A percentile compares a stretch with the other conserved stretches of the same genome.
These are phyloP conservation scores for Penicillium manginii DNA, from an alignment of 495 filamentous ascomycete species.

Conservation along the genomic window DNA sequence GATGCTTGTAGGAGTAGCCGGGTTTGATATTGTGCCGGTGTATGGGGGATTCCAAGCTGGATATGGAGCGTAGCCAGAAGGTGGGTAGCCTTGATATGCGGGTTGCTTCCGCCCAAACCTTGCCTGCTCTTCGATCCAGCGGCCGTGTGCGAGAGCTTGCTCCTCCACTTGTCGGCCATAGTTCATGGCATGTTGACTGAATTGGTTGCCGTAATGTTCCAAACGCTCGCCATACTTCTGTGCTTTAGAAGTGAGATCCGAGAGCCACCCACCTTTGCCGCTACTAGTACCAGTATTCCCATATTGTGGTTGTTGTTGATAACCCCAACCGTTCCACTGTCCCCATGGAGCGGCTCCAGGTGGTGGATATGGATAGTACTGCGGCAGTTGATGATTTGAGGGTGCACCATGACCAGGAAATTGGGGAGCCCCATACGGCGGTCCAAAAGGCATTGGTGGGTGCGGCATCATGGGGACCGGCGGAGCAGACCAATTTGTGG, in stretches of 20 bases:
- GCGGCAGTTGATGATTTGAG: slow-evolving; percentile 32
- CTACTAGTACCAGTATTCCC: slow-evolving; percentile 19
- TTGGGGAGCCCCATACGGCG: slow-evolving; percentile 16
- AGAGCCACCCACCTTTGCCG: slow-evolving; percentile 42
- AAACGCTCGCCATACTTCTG: slow-evolving; percentile 52
- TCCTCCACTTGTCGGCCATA: slow-evolving; percentile 49
- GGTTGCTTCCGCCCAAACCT: slow-evolving; percentile 32
- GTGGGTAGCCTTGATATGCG: slow-evolving; percentile 9
- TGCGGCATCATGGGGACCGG: slow-evolving; percentile 15
- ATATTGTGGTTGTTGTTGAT: slow-evolving; percentile 30
- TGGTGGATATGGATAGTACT: slow-evolving; percentile 30
- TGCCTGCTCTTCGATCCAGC: slow-evolving; percentile 49
- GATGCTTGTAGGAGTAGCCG: slow-evolving; percentile 1
- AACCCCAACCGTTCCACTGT: slow-evolving; percentile 38
- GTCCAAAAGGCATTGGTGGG: slow-evolving; percentile 21
- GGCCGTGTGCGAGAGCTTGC: slow-evolving; percentile 44
- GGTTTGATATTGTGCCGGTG: neutral
- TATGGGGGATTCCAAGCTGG: slow-evolving; percentile 14
- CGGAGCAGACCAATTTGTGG: slow-evolving; percentile 21
- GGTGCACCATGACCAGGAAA: slow-evolving; percentile 17
- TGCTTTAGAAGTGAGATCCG: slow-evolving; percentile 41
- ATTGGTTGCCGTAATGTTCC: slow-evolving; percentile 46
- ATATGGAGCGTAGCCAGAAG: slow-evolving; percentile 7
- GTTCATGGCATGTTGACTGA: slow-evolving; percentile 44
- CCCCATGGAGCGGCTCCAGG: slow-evolving; percentile 28